Evolutionary conservation across 1,284 basidiomycete species (phyloP).

Genomic region (Pisolithus thermaeus): DNA sequence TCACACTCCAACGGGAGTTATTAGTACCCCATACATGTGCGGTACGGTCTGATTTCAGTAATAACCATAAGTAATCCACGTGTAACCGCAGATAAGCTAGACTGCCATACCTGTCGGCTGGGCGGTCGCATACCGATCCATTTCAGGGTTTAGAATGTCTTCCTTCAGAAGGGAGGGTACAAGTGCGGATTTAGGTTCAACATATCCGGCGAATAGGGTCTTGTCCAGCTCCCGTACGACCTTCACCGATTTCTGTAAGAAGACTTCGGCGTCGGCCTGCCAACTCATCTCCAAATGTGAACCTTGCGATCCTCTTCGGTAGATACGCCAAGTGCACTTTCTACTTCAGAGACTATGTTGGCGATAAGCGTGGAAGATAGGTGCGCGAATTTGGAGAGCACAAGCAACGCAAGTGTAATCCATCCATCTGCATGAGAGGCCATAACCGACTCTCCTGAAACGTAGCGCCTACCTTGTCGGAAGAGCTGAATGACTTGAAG

Average conservation of each 20-base stretch:
- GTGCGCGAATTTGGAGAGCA: conserved; percentile 85
- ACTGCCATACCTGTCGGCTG: conserved; percentile 72
- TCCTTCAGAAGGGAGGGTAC: conserved; percentile 64
- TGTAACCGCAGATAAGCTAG: neutral
- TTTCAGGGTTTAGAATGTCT: conserved; percentile 75
- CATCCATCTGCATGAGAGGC: too few species aligned
- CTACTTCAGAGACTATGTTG: conserved; percentile 75
- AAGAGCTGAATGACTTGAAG: too few species aligned
- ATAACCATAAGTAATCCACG: neutral
- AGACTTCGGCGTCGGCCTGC: conserved; percentile 3
- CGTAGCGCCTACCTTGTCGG: too few species aligned
- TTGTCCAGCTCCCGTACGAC: conserved; percentile 82
- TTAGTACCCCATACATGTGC: conserved; percentile 88
- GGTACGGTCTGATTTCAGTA: conserved; percentile 86
- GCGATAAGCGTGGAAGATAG: conserved; percentile 72
- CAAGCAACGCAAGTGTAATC: conserved; percentile 88
- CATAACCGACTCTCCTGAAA: too few species aligned
- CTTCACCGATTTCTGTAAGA: conserved; percentile 60
- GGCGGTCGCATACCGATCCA: conserved; percentile 90
- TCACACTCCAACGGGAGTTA: conserved; percentile 88
- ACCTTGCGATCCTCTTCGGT: conserved; percentile 75
- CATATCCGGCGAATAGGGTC: conserved; percentile 83
- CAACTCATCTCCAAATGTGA: conserved; percentile 11
- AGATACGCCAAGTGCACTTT: conserved; percentile 69
- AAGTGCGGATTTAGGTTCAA: conserved; percentile 68